These are phyloP conservation scores for Alternaria dauci DNA, from an alignment of 2,329 filamentous ascomycete genomes.

Conservation along the genomic window DNA sequence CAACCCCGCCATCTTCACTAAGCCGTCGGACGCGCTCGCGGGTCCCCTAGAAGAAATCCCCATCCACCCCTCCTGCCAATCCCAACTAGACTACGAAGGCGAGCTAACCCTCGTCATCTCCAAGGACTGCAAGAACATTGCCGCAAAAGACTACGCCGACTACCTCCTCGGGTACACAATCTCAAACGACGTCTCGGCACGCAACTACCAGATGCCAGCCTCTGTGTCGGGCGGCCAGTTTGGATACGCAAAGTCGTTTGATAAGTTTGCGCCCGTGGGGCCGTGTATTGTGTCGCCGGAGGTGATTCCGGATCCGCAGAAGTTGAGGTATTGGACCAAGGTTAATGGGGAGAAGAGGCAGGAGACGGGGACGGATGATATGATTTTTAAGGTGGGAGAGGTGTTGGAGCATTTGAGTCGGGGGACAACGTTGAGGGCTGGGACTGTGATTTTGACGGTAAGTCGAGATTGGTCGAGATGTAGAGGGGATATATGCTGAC, in stretches of 20 bases:
- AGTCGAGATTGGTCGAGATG: too few species aligned
- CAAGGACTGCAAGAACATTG: constrained; percentile 48
- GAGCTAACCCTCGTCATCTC: constrained; percentile 49
- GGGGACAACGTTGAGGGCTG: constrained; percentile 57
- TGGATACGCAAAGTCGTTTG: constrained; percentile 56
- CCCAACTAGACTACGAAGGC: constrained; percentile 49
- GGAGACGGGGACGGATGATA: constrained; percentile 54
- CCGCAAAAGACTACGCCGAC: constrained; percentile 63
- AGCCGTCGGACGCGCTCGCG: constrained; percentile 47
- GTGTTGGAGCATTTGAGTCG: constrained; percentile 56
- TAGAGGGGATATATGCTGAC: too few species aligned
- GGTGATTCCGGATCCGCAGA: constrained; percentile 46
- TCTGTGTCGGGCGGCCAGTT: constrained; percentile 48
- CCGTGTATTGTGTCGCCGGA: constrained; percentile 50
- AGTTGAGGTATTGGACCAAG: constrained; percentile 48
- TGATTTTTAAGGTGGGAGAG: constrained; percentile 57
- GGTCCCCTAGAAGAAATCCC: constrained; percentile 42
- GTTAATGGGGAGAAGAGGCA: constrained; percentile 58
- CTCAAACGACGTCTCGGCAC: constrained; percentile 70
- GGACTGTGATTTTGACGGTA: constrained; percentile 59
- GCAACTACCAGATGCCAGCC: constrained; percentile 59
- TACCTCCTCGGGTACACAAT: constrained; percentile 71
- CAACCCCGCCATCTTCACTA: constrained; percentile 48
- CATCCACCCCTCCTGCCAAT: constrained; percentile 44
- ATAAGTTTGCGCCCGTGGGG: constrained; percentile 56